phyloP scores from a whole-genome alignment of 345 rosid species.

The Eucalyptus regnans region DNA sequence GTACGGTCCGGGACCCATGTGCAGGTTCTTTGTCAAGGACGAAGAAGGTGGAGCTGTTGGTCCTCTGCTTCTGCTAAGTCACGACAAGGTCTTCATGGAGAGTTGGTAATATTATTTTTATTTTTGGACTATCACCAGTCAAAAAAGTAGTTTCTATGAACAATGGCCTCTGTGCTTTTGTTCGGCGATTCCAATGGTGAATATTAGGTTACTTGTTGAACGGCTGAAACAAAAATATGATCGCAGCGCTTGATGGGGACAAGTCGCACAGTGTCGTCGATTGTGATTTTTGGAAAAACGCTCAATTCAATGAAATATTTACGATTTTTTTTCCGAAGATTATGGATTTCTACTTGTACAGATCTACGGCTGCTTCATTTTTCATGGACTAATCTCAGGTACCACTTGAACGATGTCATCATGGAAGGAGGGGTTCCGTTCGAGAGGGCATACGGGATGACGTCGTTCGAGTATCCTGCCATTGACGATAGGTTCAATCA shows the following conservation, averaged over 20 bases:
- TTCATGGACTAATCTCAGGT: neutral
- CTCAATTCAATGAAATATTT: neutral
- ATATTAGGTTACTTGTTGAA: neutral
- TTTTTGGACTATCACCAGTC: neutral
- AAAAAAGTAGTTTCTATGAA: neutral
- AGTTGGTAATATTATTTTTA: conserved; percentile 10
- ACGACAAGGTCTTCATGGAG: conserved; percentile 22
- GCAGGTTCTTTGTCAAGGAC: too few relatives aligned
- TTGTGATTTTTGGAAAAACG: neutral
- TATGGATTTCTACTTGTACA: neutral
- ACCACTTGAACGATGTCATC: conserved; percentile 10
- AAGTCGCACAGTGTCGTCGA: neutral
- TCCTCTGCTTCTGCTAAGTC: neutral
- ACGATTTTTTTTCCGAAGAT: neutral
- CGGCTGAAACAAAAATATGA: neutral
- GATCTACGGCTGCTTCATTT: neutral
- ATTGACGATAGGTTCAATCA: conserved; percentile 12
- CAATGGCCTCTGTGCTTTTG: neutral
- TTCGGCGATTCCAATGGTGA: neutral
- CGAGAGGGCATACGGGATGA: conserved; percentile 6
- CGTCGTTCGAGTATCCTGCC: conserved; percentile 3
- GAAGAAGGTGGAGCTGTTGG: too few relatives aligned
- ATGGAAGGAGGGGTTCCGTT: conserved; percentile 3
- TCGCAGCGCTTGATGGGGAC: neutral
- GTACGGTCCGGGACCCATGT: too few relatives aligned